phyloP scores from a whole-genome alignment of 2,329 filamentous ascomycete species.

The Fusarium transvaalense region DNA sequence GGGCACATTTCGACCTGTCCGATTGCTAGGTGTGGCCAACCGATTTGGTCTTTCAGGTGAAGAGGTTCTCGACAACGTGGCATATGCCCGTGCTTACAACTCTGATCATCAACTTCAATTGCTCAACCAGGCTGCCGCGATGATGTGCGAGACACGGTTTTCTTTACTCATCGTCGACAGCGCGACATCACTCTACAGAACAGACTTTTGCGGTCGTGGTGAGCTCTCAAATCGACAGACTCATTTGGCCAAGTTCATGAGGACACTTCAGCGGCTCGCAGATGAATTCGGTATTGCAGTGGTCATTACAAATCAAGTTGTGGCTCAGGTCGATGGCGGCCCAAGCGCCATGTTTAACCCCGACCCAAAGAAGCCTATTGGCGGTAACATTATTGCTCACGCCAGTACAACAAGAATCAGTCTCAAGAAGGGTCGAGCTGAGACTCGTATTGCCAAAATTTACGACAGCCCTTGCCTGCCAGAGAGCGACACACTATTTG shows the following conservation, averaged over 20 bases:
- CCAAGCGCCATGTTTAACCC: conserved; percentile 99
- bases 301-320: conserved; percentile 98
- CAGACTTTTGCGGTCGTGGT: conserved; percentile 95
- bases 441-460: conserved; percentile 98
- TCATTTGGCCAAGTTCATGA: conserved; percentile 89
- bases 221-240: conserved; percentile 95
- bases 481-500: conserved; percentile 96
- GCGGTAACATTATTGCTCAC: conserved; percentile 98
- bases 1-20: conserved; percentile 94
- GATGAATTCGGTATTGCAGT: conserved; percentile 96
- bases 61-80: conserved; percentile 97
- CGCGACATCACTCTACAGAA: conserved; percentile 94
- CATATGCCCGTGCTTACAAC: conserved; percentile 97
- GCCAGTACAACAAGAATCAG: conserved; percentile 95
- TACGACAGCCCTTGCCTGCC: conserved; percentile 98
- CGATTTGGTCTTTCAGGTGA: conserved; percentile 95
- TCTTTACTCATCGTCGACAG: conserved; percentile 96
- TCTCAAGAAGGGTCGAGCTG: conserved; percentile 92
- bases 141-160: conserved; percentile 99
- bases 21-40: conserved; percentile 90
- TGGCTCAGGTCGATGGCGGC: conserved; percentile 96
- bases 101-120: conserved; percentile 97
- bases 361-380: conserved; percentile 98
- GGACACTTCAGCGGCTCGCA: conserved; percentile 81
- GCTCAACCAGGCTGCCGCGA: conserved; percentile 92